Percentiles rank a stretch among this genome's conserved stretches.
Evolutionary conservation across 257 asterid species (phyloP).

Genomic region (Vinca minor): DNA sequence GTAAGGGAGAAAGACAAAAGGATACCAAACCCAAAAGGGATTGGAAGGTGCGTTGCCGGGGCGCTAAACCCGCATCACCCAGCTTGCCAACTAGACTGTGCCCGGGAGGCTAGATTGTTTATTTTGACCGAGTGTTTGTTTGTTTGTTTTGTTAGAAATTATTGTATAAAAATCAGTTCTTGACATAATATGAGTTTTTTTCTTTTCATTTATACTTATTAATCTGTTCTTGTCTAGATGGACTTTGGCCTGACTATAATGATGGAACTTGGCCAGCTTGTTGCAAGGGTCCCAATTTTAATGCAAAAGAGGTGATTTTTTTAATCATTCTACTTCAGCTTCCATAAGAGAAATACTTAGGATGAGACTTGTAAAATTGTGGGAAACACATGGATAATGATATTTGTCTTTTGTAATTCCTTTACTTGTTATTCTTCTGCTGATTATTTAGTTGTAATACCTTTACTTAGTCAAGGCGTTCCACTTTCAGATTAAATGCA

Average conservation of each 20-base stretch:
- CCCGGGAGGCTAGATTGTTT: no score
- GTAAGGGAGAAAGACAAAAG: no score
- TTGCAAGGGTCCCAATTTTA: constrained; percentile 56
- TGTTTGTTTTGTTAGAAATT: neutral
- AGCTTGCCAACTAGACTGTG: no score
- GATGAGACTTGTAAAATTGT: neutral
- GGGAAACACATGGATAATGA: no score
- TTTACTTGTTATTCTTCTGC: neutral
- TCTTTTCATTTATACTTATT: no score
- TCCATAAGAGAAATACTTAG: neutral
- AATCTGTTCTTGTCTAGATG: constrained; percentile 50
- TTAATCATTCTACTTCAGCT: neutral
- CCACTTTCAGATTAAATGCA: neutral
- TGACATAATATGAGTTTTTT: neutral
- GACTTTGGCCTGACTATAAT: constrained; percentile 88
- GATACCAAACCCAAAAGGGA: no score
- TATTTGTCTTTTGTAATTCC: no score
- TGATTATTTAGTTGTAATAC: neutral
- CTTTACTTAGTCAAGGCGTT: neutral
- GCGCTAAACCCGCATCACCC: no score
- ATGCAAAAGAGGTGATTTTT: constrained; percentile 44
- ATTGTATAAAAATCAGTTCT: neutral
- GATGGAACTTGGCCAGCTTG: constrained; percentile 96
- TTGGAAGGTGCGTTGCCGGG: no score
- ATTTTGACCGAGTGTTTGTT: no score